Evolutionary conservation across 345 rosid genomes (phyloP), one percentile per base, ranked within the genome.

Genomic region (Moricandia moricandioides): DNA sequence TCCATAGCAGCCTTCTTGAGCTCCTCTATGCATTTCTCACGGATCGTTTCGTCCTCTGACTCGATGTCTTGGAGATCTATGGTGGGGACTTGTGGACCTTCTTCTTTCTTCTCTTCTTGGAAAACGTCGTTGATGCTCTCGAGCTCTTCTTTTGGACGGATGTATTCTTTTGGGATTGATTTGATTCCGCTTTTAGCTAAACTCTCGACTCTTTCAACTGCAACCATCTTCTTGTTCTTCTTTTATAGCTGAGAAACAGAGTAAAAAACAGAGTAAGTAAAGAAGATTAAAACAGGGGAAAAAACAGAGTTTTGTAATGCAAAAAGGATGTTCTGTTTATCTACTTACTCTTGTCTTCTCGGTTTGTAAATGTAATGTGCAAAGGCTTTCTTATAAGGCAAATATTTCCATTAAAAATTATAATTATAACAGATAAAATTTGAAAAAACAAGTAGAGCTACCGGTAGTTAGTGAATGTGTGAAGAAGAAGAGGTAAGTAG

Each of bases 71-170:
- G 74, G 12, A 95, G 33, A 65, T 95, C 97, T 27, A 95, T 84
- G 43, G 90, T 90, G 1, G 97, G 98, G 21, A 90, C 82, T 59
- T 90, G 96, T 17, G 94, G 94, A n/a, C 97, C 99, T 8, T 86
- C 97, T 1, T 71, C 52, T 34, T 75, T 89, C 82, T 85, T 83
- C 85, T 82, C 99, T 67, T 92, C 97, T 56, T 83, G 88, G n/a
- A 95, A 95, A 6, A 95, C 78, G 43, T 95, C 59, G 4, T 84
- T 78, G n/a, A 92, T 85, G 86, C 86, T 85, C 8, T 73, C 74
- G 1, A 95, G 88, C 85, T 95, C 98, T 75, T 90, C 94, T 52
- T 87, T 26, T 0, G 91, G 90, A 56, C 99, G 84, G 24, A 95
- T 69, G 40, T 95, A 92, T 57, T 92, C 97, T 76, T 83, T 82